Evolutionary conservation across 495 filamentous ascomycete species (phyloP).

Genomic region (Aspergillus cristatus): DNA sequence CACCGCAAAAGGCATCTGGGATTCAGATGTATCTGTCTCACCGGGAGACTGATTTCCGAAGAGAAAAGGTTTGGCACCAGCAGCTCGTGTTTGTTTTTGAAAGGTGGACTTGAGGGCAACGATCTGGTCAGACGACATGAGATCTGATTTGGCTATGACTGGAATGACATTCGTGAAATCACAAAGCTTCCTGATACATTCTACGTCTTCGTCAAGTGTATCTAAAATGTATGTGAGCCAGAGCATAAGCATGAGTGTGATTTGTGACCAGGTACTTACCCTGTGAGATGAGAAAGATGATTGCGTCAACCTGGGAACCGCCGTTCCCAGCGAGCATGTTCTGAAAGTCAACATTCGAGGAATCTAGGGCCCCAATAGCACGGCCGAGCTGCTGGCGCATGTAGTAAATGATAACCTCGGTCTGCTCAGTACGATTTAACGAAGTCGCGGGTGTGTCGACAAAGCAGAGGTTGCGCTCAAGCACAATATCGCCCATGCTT

Average conservation of each 20-base stretch:
- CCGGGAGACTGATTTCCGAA: constrained; percentile 40
- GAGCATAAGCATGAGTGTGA: not conserved
- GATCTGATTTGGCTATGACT: constrained; percentile 71
- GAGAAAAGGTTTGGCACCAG: constrained; percentile 58
- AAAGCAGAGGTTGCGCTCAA: constrained; percentile 93
- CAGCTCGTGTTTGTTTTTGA: constrained; percentile 45
- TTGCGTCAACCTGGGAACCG: constrained; percentile 79
- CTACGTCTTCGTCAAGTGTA: constrained; percentile 62
- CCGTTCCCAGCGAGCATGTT: constrained; percentile 76
- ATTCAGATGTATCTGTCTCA: constrained; percentile 15
- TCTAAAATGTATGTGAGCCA: constrained; percentile 34
- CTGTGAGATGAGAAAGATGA: constrained; percentile 69
- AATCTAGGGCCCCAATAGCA: constrained; percentile 46
- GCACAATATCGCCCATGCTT: constrained; percentile 68
- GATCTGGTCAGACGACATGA: constrained; percentile 51
- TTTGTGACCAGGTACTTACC: constrained; percentile 33
- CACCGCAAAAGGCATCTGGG: constrained; percentile 58
- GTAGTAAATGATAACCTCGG: constrained; percentile 63
- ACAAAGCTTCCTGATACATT: constrained; percentile 65
- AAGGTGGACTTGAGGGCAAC: constrained; percentile 47
- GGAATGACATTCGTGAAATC: constrained; percentile 83
- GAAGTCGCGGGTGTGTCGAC: constrained; percentile 81
- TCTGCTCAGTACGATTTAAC: constrained; percentile 55
- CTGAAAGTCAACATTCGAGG: constrained; percentile 66
- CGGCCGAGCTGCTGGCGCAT: constrained; percentile 64